Evolutionary conservation across 2,329 filamentous ascomycete genomes (phyloP), one percentile per base, ranked within the genome.

Genomic region (Fusarium coffeatum): DNA sequence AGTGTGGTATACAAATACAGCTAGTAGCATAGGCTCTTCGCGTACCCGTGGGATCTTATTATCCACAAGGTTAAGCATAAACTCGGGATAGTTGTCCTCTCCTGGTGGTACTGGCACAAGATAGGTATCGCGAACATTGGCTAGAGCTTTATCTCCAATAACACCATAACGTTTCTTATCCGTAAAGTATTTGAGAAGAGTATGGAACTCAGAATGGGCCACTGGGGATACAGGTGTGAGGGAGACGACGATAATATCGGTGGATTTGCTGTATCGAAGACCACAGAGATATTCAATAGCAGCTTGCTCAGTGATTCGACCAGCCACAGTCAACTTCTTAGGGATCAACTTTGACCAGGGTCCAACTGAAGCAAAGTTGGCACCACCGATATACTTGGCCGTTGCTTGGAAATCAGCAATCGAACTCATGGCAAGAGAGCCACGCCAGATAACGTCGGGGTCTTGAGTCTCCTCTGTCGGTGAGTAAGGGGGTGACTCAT

Each of bases 281-380:
- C 93, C 90, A 76, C 93, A 96, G 1, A 99, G 89, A 75, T 99
- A 99, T 66, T 97, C 93, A 59, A 94, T 93, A 13, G 95, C 96
- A 69, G 91, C 92, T 64, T 91, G 87, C 72, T 93, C 89, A 54
- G 92, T 89, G 64, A 99, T 96, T 20, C 96, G 89, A 2, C 93
- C 93, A 49, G 90, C 90, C 23, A 96, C 90, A 9, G 87, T 89
- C 30, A 96, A 83, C 10, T 84, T 86, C 30, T 87, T 83, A 0
- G 93, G 92, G 10, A 97, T 88, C 12, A 98, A 83, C 60, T 92
- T 88, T 20, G 86, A 86, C 93, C 94, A 98, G 0, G 84, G 77
- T 1, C 90, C 87, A 65, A 85, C 88, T 47, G 84, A 87, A 42
- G 76, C 72, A 56, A 97, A 87, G 76, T 97, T 92, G 48, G 92